Percentiles rank a stretch among this genome's conserved stretches.
Evolutionary conservation across 2,329 filamentous ascomycete species (phyloP).

Genomic region (Ophiognomonia clavigignenti-juglandacearum): DNA sequence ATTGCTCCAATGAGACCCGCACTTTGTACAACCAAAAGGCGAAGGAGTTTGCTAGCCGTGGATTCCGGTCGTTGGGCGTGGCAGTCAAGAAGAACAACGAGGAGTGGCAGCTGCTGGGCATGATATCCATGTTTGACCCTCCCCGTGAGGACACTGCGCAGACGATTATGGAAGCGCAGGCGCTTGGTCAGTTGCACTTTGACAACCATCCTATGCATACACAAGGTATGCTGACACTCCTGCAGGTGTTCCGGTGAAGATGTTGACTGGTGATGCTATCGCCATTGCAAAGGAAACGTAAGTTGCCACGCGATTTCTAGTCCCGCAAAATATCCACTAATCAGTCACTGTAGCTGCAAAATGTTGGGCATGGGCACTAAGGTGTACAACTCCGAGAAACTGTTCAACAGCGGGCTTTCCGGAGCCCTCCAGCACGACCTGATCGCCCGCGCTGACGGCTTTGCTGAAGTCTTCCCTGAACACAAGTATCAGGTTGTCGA

Average conservation of each 20-base stretch:
- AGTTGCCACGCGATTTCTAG: background rate
- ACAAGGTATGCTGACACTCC: background rate
- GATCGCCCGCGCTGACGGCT: slow-evolving; percentile 68
- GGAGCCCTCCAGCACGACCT: slow-evolving; percentile 71
- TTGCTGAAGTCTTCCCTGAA: slow-evolving; percentile 70
- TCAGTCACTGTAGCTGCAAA: slow-evolving; percentile 50
- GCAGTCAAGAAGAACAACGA: slow-evolving; percentile 41
- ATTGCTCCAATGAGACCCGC: slow-evolving; percentile 60
- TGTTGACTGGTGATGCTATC: slow-evolving; percentile 76
- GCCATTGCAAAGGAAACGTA: slow-evolving; percentile 71
- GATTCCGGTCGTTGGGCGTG: slow-evolving; percentile 76
- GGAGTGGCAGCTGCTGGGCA: slow-evolving; percentile 64
- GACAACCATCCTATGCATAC: background rate
- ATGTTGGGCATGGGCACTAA: slow-evolving; percentile 75
- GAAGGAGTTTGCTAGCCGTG: slow-evolving; percentile 70
- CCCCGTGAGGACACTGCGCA: slow-evolving; percentile 74
- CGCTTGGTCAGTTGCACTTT: slow-evolving; percentile 4
- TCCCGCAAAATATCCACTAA: background rate
- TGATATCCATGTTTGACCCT: slow-evolving; percentile 77
- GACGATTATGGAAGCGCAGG: slow-evolving; percentile 64
- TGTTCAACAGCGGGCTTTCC: slow-evolving; percentile 69
- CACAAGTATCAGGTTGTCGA: slow-evolving; percentile 74
- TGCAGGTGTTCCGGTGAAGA: slow-evolving; percentile 68
- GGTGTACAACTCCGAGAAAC: slow-evolving; percentile 74
- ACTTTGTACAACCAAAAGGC: slow-evolving; percentile 68